These are phyloP conservation scores for Pseudomassariella vexata DNA, from an alignment of 2,329 filamentous ascomycete genomes.

Conservation along the genomic window DNA sequence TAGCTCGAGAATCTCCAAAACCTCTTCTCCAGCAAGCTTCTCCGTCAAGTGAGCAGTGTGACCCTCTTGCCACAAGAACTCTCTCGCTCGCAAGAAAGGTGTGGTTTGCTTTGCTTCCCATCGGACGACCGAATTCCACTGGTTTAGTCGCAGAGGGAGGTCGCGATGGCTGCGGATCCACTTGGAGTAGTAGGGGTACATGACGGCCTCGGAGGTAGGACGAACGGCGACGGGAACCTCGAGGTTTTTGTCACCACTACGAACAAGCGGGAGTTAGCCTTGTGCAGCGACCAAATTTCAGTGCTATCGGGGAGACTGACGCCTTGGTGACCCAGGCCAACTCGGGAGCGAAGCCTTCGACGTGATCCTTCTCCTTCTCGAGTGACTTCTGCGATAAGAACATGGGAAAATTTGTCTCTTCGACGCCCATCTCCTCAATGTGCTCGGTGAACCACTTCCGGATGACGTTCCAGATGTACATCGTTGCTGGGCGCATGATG, in stretches of 20 bases:
- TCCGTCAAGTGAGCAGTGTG: conserved; percentile 79
- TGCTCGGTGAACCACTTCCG: conserved; percentile 63
- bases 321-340: conserved; percentile 85
- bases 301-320: no score
- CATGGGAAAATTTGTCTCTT: conserved; percentile 94
- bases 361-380: conserved; percentile 85
- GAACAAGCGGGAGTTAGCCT: conserved; percentile 16
- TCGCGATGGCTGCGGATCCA: conserved; percentile 97
- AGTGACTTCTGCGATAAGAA: conserved; percentile 91
- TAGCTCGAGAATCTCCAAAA: conserved; percentile 85
- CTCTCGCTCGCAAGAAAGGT: conserved; percentile 84
- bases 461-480: conserved; percentile 63
- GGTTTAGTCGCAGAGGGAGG: conserved; percentile 87
- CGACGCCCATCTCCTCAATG: conserved; percentile 88
- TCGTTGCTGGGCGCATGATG: conserved; percentile 70
- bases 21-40: conserved; percentile 74
- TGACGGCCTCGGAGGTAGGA: conserved; percentile 58
- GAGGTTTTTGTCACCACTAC: conserved; percentile 82
- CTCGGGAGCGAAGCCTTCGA: conserved; percentile 96
- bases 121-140: conserved; percentile 90
- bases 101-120: conserved; percentile 96
- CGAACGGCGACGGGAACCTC: conserved; percentile 70
- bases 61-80: conserved; percentile 58
- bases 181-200: conserved; percentile 46
- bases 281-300: no score